These are phyloP conservation scores for Coemansia sp. DNA, from an alignment of 192 early-diverging fungal genomes.

Conservation along the genomic window DNA sequence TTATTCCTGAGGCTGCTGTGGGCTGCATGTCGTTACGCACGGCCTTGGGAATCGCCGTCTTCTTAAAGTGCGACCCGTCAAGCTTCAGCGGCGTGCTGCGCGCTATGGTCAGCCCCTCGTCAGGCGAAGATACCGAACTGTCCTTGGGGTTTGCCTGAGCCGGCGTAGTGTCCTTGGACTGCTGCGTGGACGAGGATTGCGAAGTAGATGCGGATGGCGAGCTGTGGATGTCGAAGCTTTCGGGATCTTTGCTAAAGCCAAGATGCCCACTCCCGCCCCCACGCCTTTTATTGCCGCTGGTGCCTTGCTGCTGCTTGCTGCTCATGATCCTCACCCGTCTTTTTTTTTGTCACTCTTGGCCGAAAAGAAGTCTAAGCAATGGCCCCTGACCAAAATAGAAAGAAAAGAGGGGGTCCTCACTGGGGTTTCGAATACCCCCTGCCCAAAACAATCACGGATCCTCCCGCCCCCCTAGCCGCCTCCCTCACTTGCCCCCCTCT, in stretches of 20 bases:
- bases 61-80: conserved; percentile 1
- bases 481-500: too few species aligned
- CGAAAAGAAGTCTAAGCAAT: too few species aligned
- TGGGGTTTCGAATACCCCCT: too few species aligned
- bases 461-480: too few species aligned
- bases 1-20: conserved; percentile 25
- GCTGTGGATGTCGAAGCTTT: conserved; percentile 38
- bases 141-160: background rate
- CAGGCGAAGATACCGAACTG: conserved; percentile 14
- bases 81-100: conserved; percentile 38
- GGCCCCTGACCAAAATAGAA: too few species aligned
- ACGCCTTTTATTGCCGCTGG: conserved; percentile 31
- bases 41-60: conserved; percentile 1
- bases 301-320: conserved; percentile 8
- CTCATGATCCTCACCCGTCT: background rate
- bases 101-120: conserved; percentile 38
- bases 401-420: too few species aligned
- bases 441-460: too few species aligned
- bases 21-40: conserved; percentile 44
- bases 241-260: conserved; percentile 36
- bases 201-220: conserved; percentile 15
- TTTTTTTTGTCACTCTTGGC: background rate
- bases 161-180: background rate
- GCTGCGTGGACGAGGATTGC: background rate
- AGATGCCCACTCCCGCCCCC: conserved; percentile 6